Evolutionary conservation across 805 yeast genomes (phyloP), one percentile per base, ranked within the genome.

Genomic region (Debaryomyces hansenii): DNA sequence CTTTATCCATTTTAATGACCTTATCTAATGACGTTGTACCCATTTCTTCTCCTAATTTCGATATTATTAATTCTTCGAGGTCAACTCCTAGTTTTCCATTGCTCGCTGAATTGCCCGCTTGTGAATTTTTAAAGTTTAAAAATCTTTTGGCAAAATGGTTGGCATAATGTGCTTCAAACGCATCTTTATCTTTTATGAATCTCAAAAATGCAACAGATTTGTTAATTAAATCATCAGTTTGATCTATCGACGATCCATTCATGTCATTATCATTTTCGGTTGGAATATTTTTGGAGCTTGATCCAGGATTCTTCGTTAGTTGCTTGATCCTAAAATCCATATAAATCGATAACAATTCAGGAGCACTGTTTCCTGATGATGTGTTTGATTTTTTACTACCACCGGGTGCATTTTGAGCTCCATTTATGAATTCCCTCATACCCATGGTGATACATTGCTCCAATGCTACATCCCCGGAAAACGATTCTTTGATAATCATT

Each of bases 1-100:
- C 97, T 57, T 84, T 79, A 52, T 89, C 82, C 97, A 91, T 91
- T 37, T 88, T 90, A 58, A 89, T 90, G 28, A 91, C 72, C 54
- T 86, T 86, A 3, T 87, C 79, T 0, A 96, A 83, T 44, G 88
- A 86, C 0, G 90, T 78, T 2, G 87, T 76, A 0, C 97, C 96
- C 57, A 87, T 77, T 59, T 88, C 96, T 52, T 81, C 84, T 52
- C 84, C 81, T 33, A 90, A 68, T 55, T 80, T 82, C 1, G 83
- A 72, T 16, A 90, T 82, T 61, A 90, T 72, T 21, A 72, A 67
- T 58, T 83, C 83, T 62, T 90, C 97, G 4, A 85, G 66, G 48
- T 88, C 92, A 40, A 74, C 67, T 70, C 41, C 75, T 56, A 65
- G 51, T 9, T 68, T 67, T 53, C 63, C 69, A 64, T 74, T 72